A percentile compares a stretch with the other conserved stretches of the same genome.
Conservation (phyloP, 2,329 filamentous ascomycete species). For the Fusarium cyanostomum region DNA sequence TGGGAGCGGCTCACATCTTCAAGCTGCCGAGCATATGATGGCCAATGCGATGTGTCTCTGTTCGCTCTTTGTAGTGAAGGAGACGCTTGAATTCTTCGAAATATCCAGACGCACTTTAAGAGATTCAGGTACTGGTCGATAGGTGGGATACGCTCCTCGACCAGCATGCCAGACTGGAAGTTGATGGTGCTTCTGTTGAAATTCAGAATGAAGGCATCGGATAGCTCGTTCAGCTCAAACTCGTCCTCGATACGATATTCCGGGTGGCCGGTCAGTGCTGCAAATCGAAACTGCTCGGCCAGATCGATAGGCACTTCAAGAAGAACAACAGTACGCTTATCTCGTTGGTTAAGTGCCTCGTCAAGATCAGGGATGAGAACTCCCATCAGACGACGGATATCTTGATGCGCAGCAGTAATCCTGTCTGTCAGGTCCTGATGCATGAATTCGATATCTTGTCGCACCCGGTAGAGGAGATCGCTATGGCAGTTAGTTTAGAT, state of each 20-base stretch:
- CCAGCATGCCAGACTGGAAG: conserved; percentile 41
- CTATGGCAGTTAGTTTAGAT: conserved; percentile 28
- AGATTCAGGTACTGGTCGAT: conserved; percentile 46
- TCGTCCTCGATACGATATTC: conserved; percentile 33
- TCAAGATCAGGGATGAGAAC: conserved; percentile 42
- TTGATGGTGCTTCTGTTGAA: conserved; percentile 41
- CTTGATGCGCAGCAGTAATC: conserved; percentile 36
- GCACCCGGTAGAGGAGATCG: conserved; percentile 45
- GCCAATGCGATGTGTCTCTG: conserved; percentile 46
- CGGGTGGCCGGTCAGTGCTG: conserved; percentile 34
- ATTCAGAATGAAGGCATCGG: conserved; percentile 47
- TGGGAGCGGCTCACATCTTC: conserved; percentile 41
- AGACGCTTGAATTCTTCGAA: conserved; percentile 32
- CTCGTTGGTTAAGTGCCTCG: conserved; percentile 35
- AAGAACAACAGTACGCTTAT: conserved; percentile 20
- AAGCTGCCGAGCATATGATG: conserved; percentile 47
- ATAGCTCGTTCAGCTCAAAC: conserved; percentile 42
- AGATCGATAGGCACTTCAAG: conserved; percentile 37
- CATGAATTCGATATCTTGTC: conserved; percentile 43
- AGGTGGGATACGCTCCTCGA: conserved; percentile 38
- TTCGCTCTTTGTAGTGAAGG: conserved; percentile 16
- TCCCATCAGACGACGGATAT: conserved; percentile 40
- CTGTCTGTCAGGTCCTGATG: conserved; percentile 37
- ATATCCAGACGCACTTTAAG: conserved; percentile 48
- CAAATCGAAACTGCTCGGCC: conserved; percentile 37